Base-by-base conservation (phyloP, 2,329 filamentous ascomycete genomes). In the Fusarium sp. region DNA sequence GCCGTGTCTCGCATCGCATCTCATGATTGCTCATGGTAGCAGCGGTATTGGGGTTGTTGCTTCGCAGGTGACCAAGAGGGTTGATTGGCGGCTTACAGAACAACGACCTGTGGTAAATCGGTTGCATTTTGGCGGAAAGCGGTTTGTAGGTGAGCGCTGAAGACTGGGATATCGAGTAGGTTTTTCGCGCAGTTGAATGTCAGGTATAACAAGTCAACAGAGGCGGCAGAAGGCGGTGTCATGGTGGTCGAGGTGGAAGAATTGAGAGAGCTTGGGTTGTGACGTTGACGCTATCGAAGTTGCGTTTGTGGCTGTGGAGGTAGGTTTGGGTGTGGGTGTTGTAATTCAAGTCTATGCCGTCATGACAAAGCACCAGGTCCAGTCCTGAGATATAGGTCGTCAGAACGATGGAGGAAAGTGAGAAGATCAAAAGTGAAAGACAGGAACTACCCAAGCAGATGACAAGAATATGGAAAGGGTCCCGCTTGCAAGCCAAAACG, bases 151-250 rank as follows among this genome's bases (percentile, higher is more conserved):
- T 94, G 89, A 12, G 86, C 81, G 15, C 92, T 89, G 74, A 97
- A 93, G 52, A 88, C 83, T 37, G 89, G 83, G 23, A 89, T 83
- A 71, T 94, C 85, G 74, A 97, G 88, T 10, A 89, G 80, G 55
- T 85, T 85, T 71, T 92, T 92, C 33, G 87, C 95, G 75, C 93
- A 97, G 77, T 98, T 98, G 83, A 96, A 97, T 12, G 94, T 97
- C 55, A 97, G 80, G 67, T 97, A 86, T 74, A 97, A 91, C 57
- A 94, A 80, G 73, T 90, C 88, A 57, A 97, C 83, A 38, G 84
- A 81, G 6, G 53, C 13, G 18, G 38, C 18, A 41, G 50, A 84
- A 80, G 44, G 84, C 83, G 51, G 78, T 55, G 80, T 75, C 81
- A 78, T 78, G 64, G 58, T 67, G 63, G 52, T 36, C 49, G 62